Percentiles rank a stretch among this genome's conserved stretches.
Evolutionary conservation across 139 green algal species (phyloP).

Genomic region (Chlorella sp.): DNA sequence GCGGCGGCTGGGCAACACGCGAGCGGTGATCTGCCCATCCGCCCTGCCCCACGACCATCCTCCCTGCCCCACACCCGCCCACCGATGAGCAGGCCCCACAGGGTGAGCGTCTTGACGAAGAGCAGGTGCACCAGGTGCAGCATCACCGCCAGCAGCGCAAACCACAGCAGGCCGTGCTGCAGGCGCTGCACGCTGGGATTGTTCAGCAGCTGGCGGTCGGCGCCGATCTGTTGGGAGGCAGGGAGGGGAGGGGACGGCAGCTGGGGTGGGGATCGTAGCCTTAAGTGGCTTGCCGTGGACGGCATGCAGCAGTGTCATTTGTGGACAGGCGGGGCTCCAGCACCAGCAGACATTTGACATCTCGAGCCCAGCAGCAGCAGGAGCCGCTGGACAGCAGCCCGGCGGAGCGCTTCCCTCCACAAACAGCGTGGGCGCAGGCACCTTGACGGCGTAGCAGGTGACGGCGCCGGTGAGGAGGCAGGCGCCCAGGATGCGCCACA

Average conservation of each 20-base stretch:
- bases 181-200: conserved; percentile 39
- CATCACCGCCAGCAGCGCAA: conserved; percentile 37
- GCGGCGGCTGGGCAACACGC: neutral
- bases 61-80: neutral
- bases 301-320: no score
- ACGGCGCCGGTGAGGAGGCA: conserved; percentile 31
- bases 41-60: neutral
- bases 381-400: no score
- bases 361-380: no score
- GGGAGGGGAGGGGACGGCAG: neutral
- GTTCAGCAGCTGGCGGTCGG: conserved; percentile 32
- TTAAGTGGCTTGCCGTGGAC: no score
- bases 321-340: no score
- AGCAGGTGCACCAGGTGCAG: conserved; percentile 45
- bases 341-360: no score
- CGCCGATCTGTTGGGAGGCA: conserved; percentile 30
- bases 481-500: conserved; percentile 43
- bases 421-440: neutral
- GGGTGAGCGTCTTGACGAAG: conserved; percentile 39
- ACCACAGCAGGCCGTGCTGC: conserved; percentile 50
- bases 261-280: no score
- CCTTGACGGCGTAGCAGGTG: conserved; percentile 44
- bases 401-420: no score
- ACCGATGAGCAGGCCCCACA: conserved; percentile 46
- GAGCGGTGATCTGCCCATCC: neutral